phyloP scores from a whole-genome alignment of 306 rosid genomes.

The Cucurbita argyrosperma region DNA sequence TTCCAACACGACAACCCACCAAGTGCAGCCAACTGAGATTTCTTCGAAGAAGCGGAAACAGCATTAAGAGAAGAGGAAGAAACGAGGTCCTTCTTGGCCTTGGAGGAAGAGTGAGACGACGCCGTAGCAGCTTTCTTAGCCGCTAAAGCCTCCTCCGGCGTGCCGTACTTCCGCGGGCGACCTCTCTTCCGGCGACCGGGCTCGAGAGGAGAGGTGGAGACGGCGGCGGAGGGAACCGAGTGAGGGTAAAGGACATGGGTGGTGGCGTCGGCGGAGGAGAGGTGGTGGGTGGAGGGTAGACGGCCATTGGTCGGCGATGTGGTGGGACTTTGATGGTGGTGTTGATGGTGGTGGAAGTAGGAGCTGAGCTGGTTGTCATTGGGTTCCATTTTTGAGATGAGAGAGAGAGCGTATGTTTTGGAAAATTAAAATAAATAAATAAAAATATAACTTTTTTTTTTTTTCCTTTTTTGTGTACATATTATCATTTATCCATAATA shows the following conservation, averaged over 20 bases:
- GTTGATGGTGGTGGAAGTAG: conserved; percentile 32
- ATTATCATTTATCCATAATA: not conserved
- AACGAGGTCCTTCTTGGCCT: conserved; percentile 30
- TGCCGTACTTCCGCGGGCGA: conserved; percentile 74
- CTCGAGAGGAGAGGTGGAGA: conserved; percentile 44
- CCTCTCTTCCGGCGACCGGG: conserved; percentile 78
- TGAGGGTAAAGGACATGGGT: conserved; percentile 60
- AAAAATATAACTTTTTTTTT: conserved; percentile 1
- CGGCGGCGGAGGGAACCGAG: conserved; percentile 52
- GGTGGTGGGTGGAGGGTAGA: conserved; percentile 16
- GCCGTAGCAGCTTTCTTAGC: conserved; percentile 78
- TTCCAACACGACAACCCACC: conserved; percentile 23
- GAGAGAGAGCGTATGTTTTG: conserved; percentile 23
- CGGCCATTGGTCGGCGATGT: conserved; percentile 56
- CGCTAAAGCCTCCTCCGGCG: conserved; percentile 78
- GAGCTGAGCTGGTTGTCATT: conserved; percentile 78
- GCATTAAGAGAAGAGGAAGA: not conserved
- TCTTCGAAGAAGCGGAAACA: conserved; percentile 35
- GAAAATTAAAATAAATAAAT: conserved; percentile 12
- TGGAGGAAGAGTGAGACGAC: conserved; percentile 47
- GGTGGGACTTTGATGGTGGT: conserved; percentile 15
- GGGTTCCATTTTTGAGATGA: conserved; percentile 61
- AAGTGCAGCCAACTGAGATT: conserved; percentile 37
- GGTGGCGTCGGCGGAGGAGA: conserved; percentile 17
- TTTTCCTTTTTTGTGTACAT: not conserved